Evolutionary conservation across 1,284 basidiomycete genomes (phyloP).

Genomic region (Amylostereum chailletii): DNA sequence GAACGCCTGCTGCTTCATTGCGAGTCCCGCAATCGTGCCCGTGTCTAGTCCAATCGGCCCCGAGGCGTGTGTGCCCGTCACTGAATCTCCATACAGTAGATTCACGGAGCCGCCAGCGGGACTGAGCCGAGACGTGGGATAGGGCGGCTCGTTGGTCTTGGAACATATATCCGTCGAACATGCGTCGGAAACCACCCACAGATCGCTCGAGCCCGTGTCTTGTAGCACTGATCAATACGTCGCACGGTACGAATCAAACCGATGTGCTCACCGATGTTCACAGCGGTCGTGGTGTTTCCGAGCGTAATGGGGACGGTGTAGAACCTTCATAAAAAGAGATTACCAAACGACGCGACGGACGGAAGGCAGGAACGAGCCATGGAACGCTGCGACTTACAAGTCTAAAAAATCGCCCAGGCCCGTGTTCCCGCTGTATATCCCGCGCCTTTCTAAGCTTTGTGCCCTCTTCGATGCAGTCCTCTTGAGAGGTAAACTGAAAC

Average conservation of each 20-base stretch:
- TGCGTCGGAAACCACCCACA: slow-evolving; percentile 18
- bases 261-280: slow-evolving; percentile 25
- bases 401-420: slow-evolving; percentile 13
- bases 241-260: background rate
- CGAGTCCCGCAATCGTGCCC: slow-evolving; percentile 27
- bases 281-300: slow-evolving; percentile 22
- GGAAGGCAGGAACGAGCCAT: background rate
- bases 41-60: slow-evolving; percentile 27
- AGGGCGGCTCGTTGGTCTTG: slow-evolving; percentile 14
- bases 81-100: slow-evolving; percentile 27
- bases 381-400: slow-evolving; percentile 1
- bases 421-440: slow-evolving; percentile 6
- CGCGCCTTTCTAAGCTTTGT: slow-evolving; percentile 3
- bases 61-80: slow-evolving; percentile 25
- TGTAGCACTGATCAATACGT: background rate
- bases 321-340: slow-evolving; percentile 14
- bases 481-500: slow-evolving; percentile 8
- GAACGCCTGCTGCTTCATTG: slow-evolving; percentile 24
- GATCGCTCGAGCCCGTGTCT: slow-evolving; percentile 19
- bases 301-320: slow-evolving; percentile 28
- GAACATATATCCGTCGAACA: slow-evolving; percentile 13
- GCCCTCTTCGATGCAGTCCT: background rate
- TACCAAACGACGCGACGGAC: background rate
- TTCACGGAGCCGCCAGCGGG: slow-evolving; percentile 20
- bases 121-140: slow-evolving; percentile 17